Evolutionary conservation across 257 asterid genomes (phyloP).

Genomic region (Marsdenia floribunda): DNA sequence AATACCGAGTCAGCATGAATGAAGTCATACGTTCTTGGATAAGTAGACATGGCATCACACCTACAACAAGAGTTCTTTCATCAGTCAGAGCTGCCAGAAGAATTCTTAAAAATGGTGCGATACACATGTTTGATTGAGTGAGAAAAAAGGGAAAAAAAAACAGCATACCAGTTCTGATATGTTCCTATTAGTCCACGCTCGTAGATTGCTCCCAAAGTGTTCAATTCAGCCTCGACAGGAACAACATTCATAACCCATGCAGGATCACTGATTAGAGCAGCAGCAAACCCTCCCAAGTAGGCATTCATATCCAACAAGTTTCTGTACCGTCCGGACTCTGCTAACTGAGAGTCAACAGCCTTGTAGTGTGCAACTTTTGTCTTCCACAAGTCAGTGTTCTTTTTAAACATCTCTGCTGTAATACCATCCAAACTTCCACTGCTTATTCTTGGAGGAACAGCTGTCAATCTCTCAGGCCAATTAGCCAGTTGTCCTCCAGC

Average conservation of each 20-base stretch:
- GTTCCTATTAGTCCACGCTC: slow-evolving; percentile 94
- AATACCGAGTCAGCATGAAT: slow-evolving; percentile 70
- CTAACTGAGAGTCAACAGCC: slow-evolving; percentile 61
- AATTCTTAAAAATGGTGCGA: neutral
- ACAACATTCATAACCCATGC: slow-evolving; percentile 84
- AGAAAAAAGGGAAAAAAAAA: neutral
- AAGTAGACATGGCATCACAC: slow-evolving; percentile 97
- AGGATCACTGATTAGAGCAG: slow-evolving; percentile 74
- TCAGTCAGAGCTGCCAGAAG: slow-evolving; percentile 6
- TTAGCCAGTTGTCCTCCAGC: slow-evolving; percentile 63
- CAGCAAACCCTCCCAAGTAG: slow-evolving; percentile 84
- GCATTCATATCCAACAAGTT: slow-evolving; percentile 95
- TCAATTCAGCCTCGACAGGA: slow-evolving; percentile 50
- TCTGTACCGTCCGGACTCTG: slow-evolving; percentile 71
- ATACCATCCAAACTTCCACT: slow-evolving; percentile 53
- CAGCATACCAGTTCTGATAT: slow-evolving; percentile 70
- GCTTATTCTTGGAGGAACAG: slow-evolving; percentile 68
- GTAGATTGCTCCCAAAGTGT: slow-evolving; percentile 70
- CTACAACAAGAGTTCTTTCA: slow-evolving; percentile 21
- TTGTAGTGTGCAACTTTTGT: slow-evolving; percentile 64
- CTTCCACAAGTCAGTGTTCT: slow-evolving; percentile 63
- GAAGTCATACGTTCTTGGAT: slow-evolving; percentile 91
- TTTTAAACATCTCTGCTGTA: slow-evolving; percentile 38
- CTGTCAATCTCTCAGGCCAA: slow-evolving; percentile 80
- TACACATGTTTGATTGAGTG: neutral